Base-by-base conservation (phyloP, 192 early-diverging fungal genomes). In the Spinellus fusiger region DNA sequence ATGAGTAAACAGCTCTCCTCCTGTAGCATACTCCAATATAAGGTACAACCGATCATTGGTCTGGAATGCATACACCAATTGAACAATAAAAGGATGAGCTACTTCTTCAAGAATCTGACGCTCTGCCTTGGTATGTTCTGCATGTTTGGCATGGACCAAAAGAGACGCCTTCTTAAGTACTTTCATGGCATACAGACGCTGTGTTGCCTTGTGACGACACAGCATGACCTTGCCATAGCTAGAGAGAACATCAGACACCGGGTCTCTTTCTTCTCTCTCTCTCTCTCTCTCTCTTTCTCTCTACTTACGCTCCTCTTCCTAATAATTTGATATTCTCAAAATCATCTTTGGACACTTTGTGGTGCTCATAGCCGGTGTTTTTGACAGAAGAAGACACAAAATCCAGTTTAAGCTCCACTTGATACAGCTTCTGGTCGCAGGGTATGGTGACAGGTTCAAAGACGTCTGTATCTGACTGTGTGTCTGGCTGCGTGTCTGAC, bases 1-100 rank as follows among this genome's bases (percentile, higher is more conserved):
- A 62, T 94, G 91, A n/a, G 88, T 90, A 65, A 94, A 94, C 54
- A 98, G 81, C 70, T 95, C 93, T 38, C 95, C 95, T 37, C 95
- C 95, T 2, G 84, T 86, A 23, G 94, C 82, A 76, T 94, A 98
- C 53, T 87, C 86, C 61, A 98, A 77, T 61, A 98, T 89, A 69
- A 98, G 71, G 73, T 89, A 95, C 22, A 98, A 79, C 59, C 85
- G 84, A 37, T 86, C 82, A 46, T 88, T 79, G 18, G 91, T 92
- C 71, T 98, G 94, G 73, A 98, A 98, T 18, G 94, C 94, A 59
- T 90, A 96, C 69, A 84, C 82, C 40, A 98, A 80, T 64, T 89
- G 91, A 64, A 98, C 93, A 60, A 96, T 92, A 68, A 94, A 96
- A 4, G 94, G 91, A 66, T 96, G 90, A 23, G 84, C 80, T 20